These are phyloP conservation scores for Mortierella claussenii DNA, from an alignment of 192 early-diverging fungal species.

Conservation along the genomic window DNA sequence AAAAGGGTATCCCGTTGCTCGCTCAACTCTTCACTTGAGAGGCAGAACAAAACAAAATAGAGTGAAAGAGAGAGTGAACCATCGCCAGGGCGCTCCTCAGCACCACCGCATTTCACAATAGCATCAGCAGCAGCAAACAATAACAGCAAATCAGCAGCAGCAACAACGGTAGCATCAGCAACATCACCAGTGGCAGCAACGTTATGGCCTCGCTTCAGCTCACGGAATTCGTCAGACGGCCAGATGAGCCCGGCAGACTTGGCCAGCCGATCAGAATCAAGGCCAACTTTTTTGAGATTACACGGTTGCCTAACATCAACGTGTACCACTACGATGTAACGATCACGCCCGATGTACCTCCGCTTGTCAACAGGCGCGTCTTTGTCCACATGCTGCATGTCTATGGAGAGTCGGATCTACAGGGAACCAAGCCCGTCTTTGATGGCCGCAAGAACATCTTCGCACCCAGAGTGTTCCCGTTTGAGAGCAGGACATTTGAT, in stretches of 20 bases:
- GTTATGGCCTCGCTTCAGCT: conserved; percentile 16
- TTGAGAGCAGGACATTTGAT: conserved; percentile 68
- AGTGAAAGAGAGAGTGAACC: too few relatives aligned
- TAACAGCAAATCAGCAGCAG: not conserved
- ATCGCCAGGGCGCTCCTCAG: too few relatives aligned
- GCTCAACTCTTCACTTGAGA: too few relatives aligned
- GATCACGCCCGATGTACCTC: conserved; percentile 82
- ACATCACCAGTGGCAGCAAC: not conserved
- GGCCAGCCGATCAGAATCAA: conserved; percentile 60
- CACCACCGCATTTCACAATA: too few relatives aligned
- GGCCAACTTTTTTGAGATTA: conserved; percentile 85
- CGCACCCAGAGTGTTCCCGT: conserved; percentile 63
- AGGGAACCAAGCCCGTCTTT: conserved; percentile 76
- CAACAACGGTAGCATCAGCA: not conserved
- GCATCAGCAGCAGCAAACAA: not conserved
- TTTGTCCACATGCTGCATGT: conserved; percentile 73
- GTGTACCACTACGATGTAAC: conserved; percentile 93
- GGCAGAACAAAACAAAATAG: too few relatives aligned
- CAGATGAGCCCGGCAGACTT: conserved; percentile 47
- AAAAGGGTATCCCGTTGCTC: too few relatives aligned
- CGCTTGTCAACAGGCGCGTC: conserved; percentile 75
- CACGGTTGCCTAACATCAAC: conserved; percentile 65
- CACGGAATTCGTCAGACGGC: conserved; percentile 59
- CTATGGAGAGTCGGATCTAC: conserved; percentile 63
- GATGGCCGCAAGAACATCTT: conserved; percentile 90